Evolutionary conservation across 2,329 filamentous ascomycete species (phyloP).

Genomic region (Cordyceps sp.): DNA sequence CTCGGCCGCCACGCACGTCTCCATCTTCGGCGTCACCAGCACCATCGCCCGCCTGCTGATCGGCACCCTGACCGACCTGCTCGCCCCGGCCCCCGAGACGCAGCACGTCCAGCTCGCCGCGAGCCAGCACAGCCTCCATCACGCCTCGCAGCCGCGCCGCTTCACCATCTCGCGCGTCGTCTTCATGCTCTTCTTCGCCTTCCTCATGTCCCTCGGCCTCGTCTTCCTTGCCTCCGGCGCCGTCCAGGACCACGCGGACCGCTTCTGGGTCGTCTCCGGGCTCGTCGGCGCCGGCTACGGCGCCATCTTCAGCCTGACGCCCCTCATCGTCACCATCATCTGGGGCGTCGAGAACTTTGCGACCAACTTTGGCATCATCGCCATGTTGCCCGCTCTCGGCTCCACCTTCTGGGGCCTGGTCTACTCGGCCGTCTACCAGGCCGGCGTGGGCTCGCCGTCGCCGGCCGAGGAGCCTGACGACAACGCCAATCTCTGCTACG

Average conservation of each 20-base stretch:
- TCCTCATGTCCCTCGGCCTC: constrained; percentile 61
- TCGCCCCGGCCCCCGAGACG: constrained; percentile 53
- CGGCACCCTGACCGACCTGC: constrained; percentile 72
- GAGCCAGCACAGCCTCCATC: constrained; percentile 5
- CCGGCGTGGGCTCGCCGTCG: constrained; percentile 34
- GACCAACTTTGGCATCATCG: constrained; percentile 93
- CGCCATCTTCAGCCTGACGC: constrained; percentile 74
- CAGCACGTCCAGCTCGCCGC: constrained; percentile 32
- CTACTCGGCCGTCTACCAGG: constrained; percentile 71
- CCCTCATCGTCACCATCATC: constrained; percentile 88
- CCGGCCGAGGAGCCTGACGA: constrained; percentile 12
- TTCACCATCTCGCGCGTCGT: constrained; percentile 59
- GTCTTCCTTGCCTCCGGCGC: constrained; percentile 60
- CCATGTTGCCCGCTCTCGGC: constrained; percentile 76
- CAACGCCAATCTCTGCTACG: constrained; percentile 56
- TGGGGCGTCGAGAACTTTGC: constrained; percentile 99
- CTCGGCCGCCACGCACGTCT: constrained; percentile 74
- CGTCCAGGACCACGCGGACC: constrained; percentile 55
- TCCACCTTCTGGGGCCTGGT: constrained; percentile 80
- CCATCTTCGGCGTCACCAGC: constrained; percentile 77
- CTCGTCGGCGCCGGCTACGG: constrained; percentile 85
- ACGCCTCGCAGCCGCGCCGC: constrained; percentile 13
- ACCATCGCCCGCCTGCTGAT: constrained; percentile 83
- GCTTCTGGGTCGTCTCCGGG: constrained; percentile 75
- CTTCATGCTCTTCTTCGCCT: constrained; percentile 61